Evolutionary conservation across 208 protist genomes (phyloP), one percentile per base, ranked within the genome.

Genomic region (Endotrypanum monterogeii): DNA sequence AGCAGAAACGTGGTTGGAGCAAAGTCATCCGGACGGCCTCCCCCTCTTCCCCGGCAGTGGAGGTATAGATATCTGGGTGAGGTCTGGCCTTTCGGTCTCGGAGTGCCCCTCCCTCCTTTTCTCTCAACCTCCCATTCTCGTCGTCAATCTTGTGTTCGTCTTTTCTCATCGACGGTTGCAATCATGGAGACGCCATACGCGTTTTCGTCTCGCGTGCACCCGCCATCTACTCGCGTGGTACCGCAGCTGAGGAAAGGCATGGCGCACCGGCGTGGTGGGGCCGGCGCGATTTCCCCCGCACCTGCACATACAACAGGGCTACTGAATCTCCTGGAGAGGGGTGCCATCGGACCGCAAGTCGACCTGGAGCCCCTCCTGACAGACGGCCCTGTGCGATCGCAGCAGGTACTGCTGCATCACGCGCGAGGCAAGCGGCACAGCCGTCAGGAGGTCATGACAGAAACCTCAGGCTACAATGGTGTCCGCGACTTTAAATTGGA

Each of bases 401-500:
- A 66, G 30, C 72, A 67, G 32, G 87, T 83, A 12, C 80, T 76
- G 28, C 46, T 93, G 25, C 83, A 90, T 69, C 60, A 73, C 0
- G 35, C 58, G 1, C 44, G 28, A 11, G 58, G 66, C 30, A 73
- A 76, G 39, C 57, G 57, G n/a, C 60, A 76, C 8, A 46, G 79
- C 3, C 67, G 65, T 35, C 69, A 58, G 14, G 37, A n/a, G 7
- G 83, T 93, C 20, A 92, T 94, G 89, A 96, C 92, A 14, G 83
- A 89, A 50, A 72, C 69, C 1, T 92, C 89, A 0, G 86, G 86
- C 48, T 94, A 88, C 63, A 88, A 67, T 67, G 50, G 63, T 1
- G 80, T 87, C 79, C 89, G 88, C 41, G 86, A 83, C 16, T 86
- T 87, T 65, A 85, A 92, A 28, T 73, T 95, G n/a, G 93, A 97